Evolutionary conservation across 2,329 filamentous ascomycete species (phyloP), one percentile per base, ranked within the genome.

Genomic region (Fusarium tjaetaba): DNA sequence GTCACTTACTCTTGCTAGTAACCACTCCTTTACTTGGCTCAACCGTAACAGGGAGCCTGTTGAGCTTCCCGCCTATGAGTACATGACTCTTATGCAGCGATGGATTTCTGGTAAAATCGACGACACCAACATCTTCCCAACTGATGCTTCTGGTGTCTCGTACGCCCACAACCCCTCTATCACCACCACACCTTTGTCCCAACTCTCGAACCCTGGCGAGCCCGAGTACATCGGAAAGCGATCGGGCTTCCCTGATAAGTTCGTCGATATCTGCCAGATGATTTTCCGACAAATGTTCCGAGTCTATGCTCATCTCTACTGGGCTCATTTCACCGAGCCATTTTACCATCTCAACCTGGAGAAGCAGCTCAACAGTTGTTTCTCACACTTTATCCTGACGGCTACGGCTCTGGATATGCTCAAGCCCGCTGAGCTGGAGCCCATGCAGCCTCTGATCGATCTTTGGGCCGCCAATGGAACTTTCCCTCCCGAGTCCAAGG

Each of bases 211-310:
- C 70, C 84, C 85, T 8, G 86, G 90, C 48, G 91, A 93, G 65
- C 84, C 83, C 28, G 90, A 92, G 69, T 98, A 95, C 94, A 88
- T 97, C 65, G 96, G 96, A 79, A 97, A 97, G 85, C 90, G 93
- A 52, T 96, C 94, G 69, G 96, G 96, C 8, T 99, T 99, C 83
- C 96, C 96, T 5, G 90, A 93, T 73, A 93, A 94, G 75, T 98
- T 98, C 82, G 88, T 96, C 77, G 90, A 92, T 70, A 95, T 97
- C 76, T 96, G 96, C 86, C 95, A 97, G 86, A 92, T 92, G 74
- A 96, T 98, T 79, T 96, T 98, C 86, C 93, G 95, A 78, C 96
- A 98, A 84, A 98, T 99, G 93, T 98, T 99, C 88, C 93, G 96
- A 68, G 96, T 98, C 77, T 99, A 99, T 80, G 93, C 96, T 53